Evolutionary conservation across 768 basidiomycete genomes (phyloP), one percentile per base, ranked within the genome.

Genomic region (Termitomyces sp.): DNA sequence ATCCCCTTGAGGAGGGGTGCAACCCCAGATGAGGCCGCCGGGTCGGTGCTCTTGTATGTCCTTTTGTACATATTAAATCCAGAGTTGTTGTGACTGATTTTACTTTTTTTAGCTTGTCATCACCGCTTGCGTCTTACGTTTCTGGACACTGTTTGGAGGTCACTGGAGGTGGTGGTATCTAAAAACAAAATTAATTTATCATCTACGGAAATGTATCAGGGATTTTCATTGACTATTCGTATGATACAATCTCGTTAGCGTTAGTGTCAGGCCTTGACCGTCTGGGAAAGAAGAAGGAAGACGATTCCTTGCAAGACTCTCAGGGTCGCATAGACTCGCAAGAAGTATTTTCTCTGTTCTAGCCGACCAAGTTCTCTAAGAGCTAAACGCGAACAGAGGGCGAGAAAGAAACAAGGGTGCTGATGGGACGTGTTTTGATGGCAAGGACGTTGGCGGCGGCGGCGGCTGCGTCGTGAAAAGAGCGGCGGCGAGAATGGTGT

Each of bases 131-230:
- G 14, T 83, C 86, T 3, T 94, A 89, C 66, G 86, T 94, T 54
- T 83, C 81, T 45, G 91, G 91, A 8, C 92, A 92, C 71, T 92
- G 89, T 16, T 75, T 93, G 53, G 90, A 92, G 69, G 88, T 90
- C 21, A 92, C 91, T 37, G 91, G 91, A 34, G 92, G 92, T 41
- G 77, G 78, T 53, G 89, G 89, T 37, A 91, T 92, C 54, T 90
- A 69, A 72, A n/a, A 37, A 10, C 31, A 54, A 44, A 41, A 44
- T 29, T 43, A 44, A 44, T 29, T 50, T 51, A 51, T 27, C 25
- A 11, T 27, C 6, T 50, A 38, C 11, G 16, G 23, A 49, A 37
- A 37, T 51, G 50, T 51, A 40, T 27, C 50, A 5, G 29, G 34
- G 35, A 51, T 38, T 51, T 12, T 3, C 49, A 51, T 27, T 38